Percentiles rank a stretch among this genome's conserved stretches.
Conservation (phyloP, 2,329 filamentous ascomycete genomes). For the Ustulina deusta region DNA sequence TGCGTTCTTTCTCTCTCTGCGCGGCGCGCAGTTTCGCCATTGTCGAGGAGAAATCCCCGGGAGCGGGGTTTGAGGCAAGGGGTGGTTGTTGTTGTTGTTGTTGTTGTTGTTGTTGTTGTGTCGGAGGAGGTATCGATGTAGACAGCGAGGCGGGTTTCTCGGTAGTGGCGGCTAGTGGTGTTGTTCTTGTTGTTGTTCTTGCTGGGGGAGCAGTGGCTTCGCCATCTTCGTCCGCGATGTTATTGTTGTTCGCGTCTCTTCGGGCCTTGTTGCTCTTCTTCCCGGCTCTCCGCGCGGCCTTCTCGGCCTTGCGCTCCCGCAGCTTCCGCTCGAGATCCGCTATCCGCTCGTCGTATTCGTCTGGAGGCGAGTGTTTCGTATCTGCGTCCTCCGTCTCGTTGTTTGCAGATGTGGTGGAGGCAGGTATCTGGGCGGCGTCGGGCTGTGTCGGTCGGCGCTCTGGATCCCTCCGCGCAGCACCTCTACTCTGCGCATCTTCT, state of each 20-base stretch:
- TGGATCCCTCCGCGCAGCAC: background rate
- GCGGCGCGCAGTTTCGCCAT: constrained; percentile 69
- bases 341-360: constrained; percentile 56
- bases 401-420: constrained; percentile 14
- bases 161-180: constrained; percentile 28
- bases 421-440: background rate
- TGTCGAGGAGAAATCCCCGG: constrained; percentile 53
- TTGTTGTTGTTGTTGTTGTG: background rate
- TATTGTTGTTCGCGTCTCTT: constrained; percentile 5
- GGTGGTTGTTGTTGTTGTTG: constrained; percentile 8
- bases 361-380: constrained; percentile 44
- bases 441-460: constrained; percentile 4
- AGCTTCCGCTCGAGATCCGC: constrained; percentile 60
- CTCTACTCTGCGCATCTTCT: constrained; percentile 23
- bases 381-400: constrained; percentile 54
- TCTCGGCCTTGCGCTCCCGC: constrained; percentile 54
- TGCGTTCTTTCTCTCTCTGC: constrained; percentile 66
- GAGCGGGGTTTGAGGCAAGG: constrained; percentile 49
- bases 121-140: constrained; percentile 6
- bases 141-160: constrained; percentile 14
- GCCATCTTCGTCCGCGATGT: background rate
- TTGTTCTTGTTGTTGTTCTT: constrained; percentile 5
- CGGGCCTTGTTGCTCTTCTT: constrained; percentile 49
- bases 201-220: background rate
- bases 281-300: constrained; percentile 55